Evolutionary conservation across 805 yeast genomes (phyloP), one percentile per base, ranked within the genome.

Genomic region (Lachancea meyersii): DNA sequence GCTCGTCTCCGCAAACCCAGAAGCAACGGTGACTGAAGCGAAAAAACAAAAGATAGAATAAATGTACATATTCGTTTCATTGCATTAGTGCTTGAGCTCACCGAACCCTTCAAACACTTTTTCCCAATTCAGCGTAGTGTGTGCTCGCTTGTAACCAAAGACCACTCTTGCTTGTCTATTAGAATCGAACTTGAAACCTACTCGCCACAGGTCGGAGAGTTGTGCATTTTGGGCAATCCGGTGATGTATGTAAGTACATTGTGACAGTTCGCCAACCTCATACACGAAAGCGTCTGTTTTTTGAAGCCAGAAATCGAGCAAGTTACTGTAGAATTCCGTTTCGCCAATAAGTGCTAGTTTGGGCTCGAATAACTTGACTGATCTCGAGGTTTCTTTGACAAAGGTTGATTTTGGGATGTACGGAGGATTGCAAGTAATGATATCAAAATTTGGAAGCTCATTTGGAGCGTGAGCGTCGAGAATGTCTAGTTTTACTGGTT

Each of bases 401-500:
- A 50, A 54, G 9, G 40, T 36, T 3, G 39, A 20, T 7, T 35
- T 44, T 9, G 72, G 62, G 5, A 89, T 80, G 56, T 91, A 91
- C 0, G 98, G 98, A 1, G 98, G 98, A 52, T 91, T 91, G n/a
- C 95, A 77, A 0, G 81, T 73, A 1, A 93, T 56, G 2, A 91
- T 41, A 45, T 82, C 83, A 14, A 68, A 57, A 1, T 35, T 34
- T 27, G 41, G 33, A 9, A 28, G 38, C 13, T 9, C 8, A 16
- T 32, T 31, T 11, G 21, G 8, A 4, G 40, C 21, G 14, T 19
- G 2, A 8, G 24, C 19, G 3, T 36, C 31, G 7, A 42, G 24
- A 10, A 41, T 40, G 13, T 38, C 43, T 23, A 2, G 31, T 32
- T 17, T 13, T 14, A 9, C 17, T 3, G 30, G 23, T 13, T 51